These are phyloP conservation scores for Ophiostoma australiae DNA, from an alignment of 2,329 filamentous ascomycete genomes.

Conservation along the genomic window DNA sequence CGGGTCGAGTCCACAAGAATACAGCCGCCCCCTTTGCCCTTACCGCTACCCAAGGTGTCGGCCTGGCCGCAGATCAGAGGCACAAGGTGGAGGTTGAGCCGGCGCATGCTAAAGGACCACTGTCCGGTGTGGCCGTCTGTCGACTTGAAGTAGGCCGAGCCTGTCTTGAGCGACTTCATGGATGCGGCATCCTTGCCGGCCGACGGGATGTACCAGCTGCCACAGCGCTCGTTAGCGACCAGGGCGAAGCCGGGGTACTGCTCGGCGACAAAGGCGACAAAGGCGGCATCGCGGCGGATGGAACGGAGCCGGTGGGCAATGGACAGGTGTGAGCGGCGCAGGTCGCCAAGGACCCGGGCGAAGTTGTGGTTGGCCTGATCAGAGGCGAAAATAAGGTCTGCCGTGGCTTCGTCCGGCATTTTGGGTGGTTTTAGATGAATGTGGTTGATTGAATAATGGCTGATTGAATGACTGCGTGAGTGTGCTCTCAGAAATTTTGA, in stretches of 20 bases:
- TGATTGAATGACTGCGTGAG: too few relatives aligned
- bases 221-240: conserved; percentile 89
- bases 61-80: conserved; percentile 63
- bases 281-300: conserved; percentile 69
- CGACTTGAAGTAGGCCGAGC: conserved; percentile 92
- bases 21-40: conserved; percentile 42
- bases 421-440: not conserved
- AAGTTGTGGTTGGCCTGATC: conserved; percentile 58
- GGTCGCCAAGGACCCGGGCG: conserved; percentile 62
- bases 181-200: not conserved
- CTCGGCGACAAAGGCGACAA: conserved; percentile 59
- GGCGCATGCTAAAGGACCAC: conserved; percentile 82
- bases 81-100: conserved; percentile 79
- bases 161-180: conserved; percentile 36
- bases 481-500: not conserved
- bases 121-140: conserved; percentile 89
- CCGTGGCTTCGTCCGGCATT: conserved; percentile 33
- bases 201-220: conserved; percentile 80
- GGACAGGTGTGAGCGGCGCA: conserved; percentile 72
- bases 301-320: conserved; percentile 77
- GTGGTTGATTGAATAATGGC: not conserved
- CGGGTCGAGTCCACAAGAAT: conserved; percentile 92
- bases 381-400: conserved; percentile 46
- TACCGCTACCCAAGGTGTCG: not conserved
- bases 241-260: conserved; percentile 54